phyloP scores from a whole-genome alignment of 805 yeast species.

The Nakazawaea pomicola region DNA sequence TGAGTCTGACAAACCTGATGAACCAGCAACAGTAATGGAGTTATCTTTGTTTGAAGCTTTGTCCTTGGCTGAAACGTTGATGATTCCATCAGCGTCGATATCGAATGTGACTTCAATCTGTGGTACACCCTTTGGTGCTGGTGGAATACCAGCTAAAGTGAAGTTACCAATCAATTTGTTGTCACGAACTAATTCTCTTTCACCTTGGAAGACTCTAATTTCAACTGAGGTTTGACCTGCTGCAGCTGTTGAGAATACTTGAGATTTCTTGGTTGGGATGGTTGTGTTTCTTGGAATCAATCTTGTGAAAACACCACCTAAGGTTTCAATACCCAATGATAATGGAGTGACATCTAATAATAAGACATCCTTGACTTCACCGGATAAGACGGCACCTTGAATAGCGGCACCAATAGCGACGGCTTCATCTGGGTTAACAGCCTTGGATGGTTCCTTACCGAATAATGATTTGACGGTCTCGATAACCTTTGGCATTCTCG shows the following conservation, averaged over 20 bases:
- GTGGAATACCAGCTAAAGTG: conserved; percentile 91
- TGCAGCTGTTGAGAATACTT: conserved; percentile 93
- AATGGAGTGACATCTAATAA: conserved; percentile 81
- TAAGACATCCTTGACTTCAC: conserved; percentile 75
- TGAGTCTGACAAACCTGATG: conserved; percentile 62
- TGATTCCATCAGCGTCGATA: conserved; percentile 91
- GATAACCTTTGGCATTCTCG: conserved; percentile 80
- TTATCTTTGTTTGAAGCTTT: conserved; percentile 74
- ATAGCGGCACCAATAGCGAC: conserved; percentile 89
- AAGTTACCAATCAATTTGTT: conserved; percentile 97
- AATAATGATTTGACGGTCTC: conserved; percentile 55
- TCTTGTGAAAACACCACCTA: conserved; percentile 96
- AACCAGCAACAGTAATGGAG: conserved; percentile 68
- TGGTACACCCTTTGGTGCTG: conserved; percentile 93
- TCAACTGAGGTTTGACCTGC: conserved; percentile 96
- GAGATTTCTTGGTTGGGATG: conserved; percentile 94
- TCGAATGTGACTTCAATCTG: conserved; percentile 94
- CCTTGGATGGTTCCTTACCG: conserved; percentile 60
- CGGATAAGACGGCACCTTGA: conserved; percentile 82
- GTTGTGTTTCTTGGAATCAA: conserved; percentile 91
- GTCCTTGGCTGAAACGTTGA: conserved; percentile 78
- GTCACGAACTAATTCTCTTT: conserved; percentile 96
- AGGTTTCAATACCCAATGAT: conserved; percentile 93
- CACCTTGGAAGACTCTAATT: conserved; percentile 99
- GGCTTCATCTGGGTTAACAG: conserved; percentile 89